phyloP scores from a whole-genome alignment of 768 basidiomycete genomes.

The Phaeolepiota aurea region DNA sequence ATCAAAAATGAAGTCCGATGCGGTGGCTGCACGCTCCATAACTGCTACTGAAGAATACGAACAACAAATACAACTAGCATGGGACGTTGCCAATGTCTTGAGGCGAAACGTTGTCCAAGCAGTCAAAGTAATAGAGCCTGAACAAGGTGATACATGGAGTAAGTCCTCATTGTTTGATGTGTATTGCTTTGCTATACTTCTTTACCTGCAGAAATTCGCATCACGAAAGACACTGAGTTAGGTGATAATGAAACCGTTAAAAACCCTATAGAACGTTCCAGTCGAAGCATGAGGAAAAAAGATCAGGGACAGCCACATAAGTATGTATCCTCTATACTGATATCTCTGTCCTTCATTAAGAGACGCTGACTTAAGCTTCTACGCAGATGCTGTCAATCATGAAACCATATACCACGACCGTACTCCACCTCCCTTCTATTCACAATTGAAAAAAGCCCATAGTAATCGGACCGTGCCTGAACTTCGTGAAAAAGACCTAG shows the following conservation, averaged over 20 bases:
- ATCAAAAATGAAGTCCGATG: slow-evolving; percentile 56
- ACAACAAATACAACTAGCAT: slow-evolving; percentile 48
- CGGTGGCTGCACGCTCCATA: slow-evolving; percentile 28
- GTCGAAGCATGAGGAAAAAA: slow-evolving; percentile 36
- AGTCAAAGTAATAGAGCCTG: slow-evolving; percentile 28
- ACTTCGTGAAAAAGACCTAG: slow-evolving; percentile 72
- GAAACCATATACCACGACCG: slow-evolving; percentile 11
- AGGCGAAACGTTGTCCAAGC: slow-evolving; percentile 86
- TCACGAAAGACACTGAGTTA: slow-evolving; percentile 78
- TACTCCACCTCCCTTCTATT: slow-evolving; percentile 42
- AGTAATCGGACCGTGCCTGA: slow-evolving; percentile 56
- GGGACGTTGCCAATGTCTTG: slow-evolving; percentile 67
- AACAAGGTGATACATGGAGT: slow-evolving; percentile 49
- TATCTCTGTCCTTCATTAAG: background rate
- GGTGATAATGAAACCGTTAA: slow-evolving; percentile 81
- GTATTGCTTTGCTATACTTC: background rate
- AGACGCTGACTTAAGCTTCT: slow-evolving; percentile 19
- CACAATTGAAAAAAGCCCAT: slow-evolving; percentile 64
- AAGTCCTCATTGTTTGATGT: slow-evolving; percentile 12
- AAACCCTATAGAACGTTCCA: slow-evolving; percentile 36
- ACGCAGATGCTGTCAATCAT: slow-evolving; percentile 32
- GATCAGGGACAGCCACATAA: slow-evolving; percentile 25
- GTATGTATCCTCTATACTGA: slow-evolving; percentile 11
- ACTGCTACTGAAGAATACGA: slow-evolving; percentile 41
- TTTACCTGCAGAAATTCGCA: slow-evolving; percentile 45